Percentiles rank a stretch among this genome's conserved stretches.
phyloP scores from a whole-genome alignment of 805 yeast genomes.

The Sugiyamaella valdiviana region DNA sequence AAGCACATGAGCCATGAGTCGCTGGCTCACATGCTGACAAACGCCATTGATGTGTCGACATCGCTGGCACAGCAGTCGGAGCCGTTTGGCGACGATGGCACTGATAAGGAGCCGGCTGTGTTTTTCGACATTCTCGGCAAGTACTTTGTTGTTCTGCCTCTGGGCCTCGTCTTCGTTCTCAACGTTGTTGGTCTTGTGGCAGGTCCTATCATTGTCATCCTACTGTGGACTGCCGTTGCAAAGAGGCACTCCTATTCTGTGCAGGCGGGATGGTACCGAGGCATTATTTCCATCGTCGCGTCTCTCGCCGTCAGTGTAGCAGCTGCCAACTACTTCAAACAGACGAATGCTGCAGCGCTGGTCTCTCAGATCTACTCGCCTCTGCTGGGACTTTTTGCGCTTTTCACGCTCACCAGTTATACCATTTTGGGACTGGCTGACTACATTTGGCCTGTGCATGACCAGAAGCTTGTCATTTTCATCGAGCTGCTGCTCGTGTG shows the following conservation, averaged over 20 bases:
- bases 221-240: constrained; percentile 44
- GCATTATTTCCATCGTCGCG: constrained; percentile 22
- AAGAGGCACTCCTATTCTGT: constrained; percentile 6
- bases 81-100: constrained; percentile 31
- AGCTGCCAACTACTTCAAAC: constrained; percentile 37
- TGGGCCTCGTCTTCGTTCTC: constrained; percentile 42
- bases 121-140: constrained; percentile 60
- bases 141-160: constrained; percentile 49
- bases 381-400: constrained; percentile 41
- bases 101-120: constrained; percentile 39
- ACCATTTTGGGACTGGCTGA: constrained; percentile 44
- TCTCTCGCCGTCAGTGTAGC: constrained; percentile 38
- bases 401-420: constrained; percentile 51
- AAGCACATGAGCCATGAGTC: constrained; percentile 58
- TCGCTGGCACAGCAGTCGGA: constrained; percentile 34
- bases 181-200: constrained; percentile 48
- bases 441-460: constrained; percentile 43
- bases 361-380: constrained; percentile 48
- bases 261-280: constrained; percentile 44
- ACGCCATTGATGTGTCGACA: constrained; percentile 53
- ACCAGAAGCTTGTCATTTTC: constrained; percentile 53
- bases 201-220: constrained; percentile 48
- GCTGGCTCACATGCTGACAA: constrained; percentile 78
- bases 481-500: constrained; percentile 48
- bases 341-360: constrained; percentile 44